phyloP scores from a whole-genome alignment of 2,329 filamentous ascomycete species.

The Colletotrichum godetiae region DNA sequence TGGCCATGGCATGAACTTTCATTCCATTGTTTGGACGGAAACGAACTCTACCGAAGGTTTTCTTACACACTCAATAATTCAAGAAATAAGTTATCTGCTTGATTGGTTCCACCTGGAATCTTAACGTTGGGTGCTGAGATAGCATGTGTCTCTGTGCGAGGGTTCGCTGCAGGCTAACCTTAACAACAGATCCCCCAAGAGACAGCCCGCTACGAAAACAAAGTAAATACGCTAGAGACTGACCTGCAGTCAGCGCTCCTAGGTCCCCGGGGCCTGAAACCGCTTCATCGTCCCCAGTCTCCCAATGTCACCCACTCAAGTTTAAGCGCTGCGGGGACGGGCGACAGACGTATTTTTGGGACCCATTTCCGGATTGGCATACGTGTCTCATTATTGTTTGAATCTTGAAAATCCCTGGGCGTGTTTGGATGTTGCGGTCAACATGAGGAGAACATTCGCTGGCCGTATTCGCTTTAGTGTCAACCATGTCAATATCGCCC shows the following conservation, averaged over 20 bases:
- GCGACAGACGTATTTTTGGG: conserved; percentile 13
- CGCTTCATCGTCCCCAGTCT: neutral
- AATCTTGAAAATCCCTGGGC: conserved; percentile 7
- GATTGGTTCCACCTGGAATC: too few species aligned
- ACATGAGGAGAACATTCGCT: neutral
- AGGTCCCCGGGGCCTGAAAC: conserved; percentile 15
- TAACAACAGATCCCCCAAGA: neutral
- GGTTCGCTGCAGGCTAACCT: neutral
- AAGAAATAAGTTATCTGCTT: too few species aligned
- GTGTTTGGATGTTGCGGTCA: neutral
- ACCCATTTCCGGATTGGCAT: conserved; percentile 9
- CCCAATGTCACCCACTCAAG: neutral
- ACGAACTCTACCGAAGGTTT: neutral
- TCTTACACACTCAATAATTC: neutral
- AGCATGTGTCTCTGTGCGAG: neutral
- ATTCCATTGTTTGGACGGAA: conserved; percentile 5
- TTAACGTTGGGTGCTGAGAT: neutral
- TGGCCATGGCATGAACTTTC: neutral
- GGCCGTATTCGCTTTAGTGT: conserved; percentile 1
- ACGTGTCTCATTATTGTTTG: conserved; percentile 33
- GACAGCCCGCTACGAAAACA: conserved; percentile 6
- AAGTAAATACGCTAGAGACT: conserved; percentile 10
- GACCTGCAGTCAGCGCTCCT: conserved; percentile 1
- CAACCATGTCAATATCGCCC: conserved; percentile 12
- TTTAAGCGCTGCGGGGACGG: conserved; percentile 16